These are phyloP conservation scores for Hypoxylon fuscum DNA, from an alignment of 495 filamentous ascomycete species.

Conservation along the genomic window DNA sequence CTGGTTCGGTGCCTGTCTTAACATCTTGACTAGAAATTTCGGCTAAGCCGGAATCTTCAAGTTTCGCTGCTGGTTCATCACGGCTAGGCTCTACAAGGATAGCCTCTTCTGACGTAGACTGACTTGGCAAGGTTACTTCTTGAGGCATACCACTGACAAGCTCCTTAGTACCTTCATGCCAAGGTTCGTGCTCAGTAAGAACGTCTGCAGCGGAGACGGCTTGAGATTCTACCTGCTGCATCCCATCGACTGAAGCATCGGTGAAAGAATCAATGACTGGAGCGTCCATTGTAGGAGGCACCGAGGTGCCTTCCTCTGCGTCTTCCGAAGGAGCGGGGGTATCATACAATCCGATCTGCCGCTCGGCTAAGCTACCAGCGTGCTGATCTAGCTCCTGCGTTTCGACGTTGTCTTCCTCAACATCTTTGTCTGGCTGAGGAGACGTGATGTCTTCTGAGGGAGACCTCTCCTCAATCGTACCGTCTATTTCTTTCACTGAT, in stretches of 20 bases:
- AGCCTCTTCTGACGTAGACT: slow-evolving; percentile 4
- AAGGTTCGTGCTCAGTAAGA: background rate
- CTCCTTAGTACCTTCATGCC: background rate
- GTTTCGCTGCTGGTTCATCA: slow-evolving; percentile 1
- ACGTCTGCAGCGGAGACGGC: background rate
- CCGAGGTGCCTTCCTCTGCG: background rate
- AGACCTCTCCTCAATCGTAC: too few relatives aligned
- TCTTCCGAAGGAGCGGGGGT: background rate
- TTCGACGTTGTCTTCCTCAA: background rate
- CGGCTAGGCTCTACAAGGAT: background rate
- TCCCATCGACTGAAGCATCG: background rate
- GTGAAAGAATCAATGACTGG: background rate
- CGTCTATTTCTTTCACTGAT: too few relatives aligned
- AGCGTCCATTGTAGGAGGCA: background rate
- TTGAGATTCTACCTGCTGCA: background rate
- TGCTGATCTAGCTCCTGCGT: background rate
- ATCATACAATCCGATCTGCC: background rate
- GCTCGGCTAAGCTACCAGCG: background rate
- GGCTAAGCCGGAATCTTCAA: background rate
- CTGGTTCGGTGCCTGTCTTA: background rate
- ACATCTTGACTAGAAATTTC: background rate
- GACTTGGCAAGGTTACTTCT: background rate
- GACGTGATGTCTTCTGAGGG: background rate
- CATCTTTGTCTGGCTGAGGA: background rate
- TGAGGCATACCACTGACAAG: background rate